Evolutionary conservation across 1,284 basidiomycete genomes (phyloP).

Genomic region (Rhodotorula sp.): DNA sequence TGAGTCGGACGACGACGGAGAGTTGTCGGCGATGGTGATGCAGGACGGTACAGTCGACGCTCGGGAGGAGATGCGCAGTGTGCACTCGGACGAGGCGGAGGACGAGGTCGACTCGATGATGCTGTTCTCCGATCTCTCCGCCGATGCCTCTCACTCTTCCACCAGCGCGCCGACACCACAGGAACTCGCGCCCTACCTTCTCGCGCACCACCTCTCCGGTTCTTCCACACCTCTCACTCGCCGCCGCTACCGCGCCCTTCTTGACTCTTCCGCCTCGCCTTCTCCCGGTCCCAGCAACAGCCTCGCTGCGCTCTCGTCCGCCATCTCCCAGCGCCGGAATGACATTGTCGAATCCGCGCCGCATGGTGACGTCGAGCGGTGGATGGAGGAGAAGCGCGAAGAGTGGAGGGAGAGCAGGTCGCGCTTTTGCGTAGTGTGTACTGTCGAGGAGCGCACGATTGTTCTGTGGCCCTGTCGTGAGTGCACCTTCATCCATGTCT

Average conservation of each 20-base stretch:
- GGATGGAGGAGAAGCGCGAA: constrained; percentile 11
- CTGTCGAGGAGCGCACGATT: constrained; percentile 29
- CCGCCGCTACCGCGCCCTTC: constrained; percentile 17
- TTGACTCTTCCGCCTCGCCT: not conserved
- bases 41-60: not conserved
- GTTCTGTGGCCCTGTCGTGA: constrained; percentile 39
- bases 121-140: constrained; percentile 8
- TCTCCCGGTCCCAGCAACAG: not conserved
- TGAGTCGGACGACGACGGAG: constrained; percentile 14
- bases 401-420: constrained; percentile 18
- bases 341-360: not conserved
- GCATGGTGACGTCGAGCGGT: not conserved
- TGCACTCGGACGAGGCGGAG: not conserved
- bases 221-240: constrained; percentile 20
- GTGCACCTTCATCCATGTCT: not conserved
- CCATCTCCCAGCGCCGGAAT: not conserved
- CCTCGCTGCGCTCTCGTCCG: not conserved
- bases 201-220: constrained; percentile 32
- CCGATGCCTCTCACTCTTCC: not conserved
- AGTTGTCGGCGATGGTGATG: not conserved
- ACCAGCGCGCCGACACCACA: not conserved
- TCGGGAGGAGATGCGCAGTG: not conserved
- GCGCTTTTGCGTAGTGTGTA: constrained; percentile 35
- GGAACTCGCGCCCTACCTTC: constrained; percentile 28
- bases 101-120: constrained; percentile 14